Percentiles rank a stretch among this genome's conserved stretches.
These are phyloP conservation scores for Cyberlindnera mississippiensis DNA, from an alignment of 805 yeast genomes.

Conservation along the genomic window DNA sequence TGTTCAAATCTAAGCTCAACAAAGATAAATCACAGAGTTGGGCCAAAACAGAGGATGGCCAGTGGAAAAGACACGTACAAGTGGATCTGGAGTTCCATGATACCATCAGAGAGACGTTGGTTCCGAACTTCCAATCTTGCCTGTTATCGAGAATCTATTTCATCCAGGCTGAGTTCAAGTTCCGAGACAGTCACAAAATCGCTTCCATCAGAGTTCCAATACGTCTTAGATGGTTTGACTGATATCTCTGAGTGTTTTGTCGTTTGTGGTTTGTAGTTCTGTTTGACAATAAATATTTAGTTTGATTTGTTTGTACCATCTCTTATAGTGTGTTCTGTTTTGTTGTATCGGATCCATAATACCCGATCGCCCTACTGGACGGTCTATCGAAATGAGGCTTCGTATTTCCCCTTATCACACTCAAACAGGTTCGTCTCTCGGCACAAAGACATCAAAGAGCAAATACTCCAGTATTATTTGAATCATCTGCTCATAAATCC, in stretches of 20 bases:
- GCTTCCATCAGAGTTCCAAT: conserved; percentile 35
- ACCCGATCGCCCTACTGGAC: too few species aligned
- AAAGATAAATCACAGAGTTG: conserved; percentile 15
- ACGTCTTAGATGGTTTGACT: conserved; percentile 31
- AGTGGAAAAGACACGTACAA: conserved; percentile 25
- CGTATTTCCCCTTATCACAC: too few species aligned
- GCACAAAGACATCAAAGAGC: too few species aligned
- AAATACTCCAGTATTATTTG: too few species aligned
- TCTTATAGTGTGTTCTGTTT: too few species aligned
- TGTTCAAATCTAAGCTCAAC: conserved; percentile 21
- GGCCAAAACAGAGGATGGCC: conserved; percentile 1
- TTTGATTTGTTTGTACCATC: too few species aligned
- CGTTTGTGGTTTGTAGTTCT: too few species aligned
- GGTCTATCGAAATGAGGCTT: too few species aligned
- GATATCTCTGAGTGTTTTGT: not conserved
- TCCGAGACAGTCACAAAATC: conserved; percentile 23
- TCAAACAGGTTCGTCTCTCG: too few species aligned
- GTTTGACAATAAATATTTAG: too few species aligned
- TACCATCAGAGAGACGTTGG: conserved; percentile 44
- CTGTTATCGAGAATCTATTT: conserved; percentile 55
- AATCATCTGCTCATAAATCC: too few species aligned
- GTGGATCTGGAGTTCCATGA: conserved; percentile 41
- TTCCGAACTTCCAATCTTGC: conserved; percentile 64
- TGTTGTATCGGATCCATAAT: too few species aligned
- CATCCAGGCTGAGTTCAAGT: conserved; percentile 44